Percentiles rank a stretch among this genome's conserved stretches.
phyloP scores from a whole-genome alignment of 2,329 filamentous ascomycete genomes.

The Monilinia vaccinii-corymbosi region DNA sequence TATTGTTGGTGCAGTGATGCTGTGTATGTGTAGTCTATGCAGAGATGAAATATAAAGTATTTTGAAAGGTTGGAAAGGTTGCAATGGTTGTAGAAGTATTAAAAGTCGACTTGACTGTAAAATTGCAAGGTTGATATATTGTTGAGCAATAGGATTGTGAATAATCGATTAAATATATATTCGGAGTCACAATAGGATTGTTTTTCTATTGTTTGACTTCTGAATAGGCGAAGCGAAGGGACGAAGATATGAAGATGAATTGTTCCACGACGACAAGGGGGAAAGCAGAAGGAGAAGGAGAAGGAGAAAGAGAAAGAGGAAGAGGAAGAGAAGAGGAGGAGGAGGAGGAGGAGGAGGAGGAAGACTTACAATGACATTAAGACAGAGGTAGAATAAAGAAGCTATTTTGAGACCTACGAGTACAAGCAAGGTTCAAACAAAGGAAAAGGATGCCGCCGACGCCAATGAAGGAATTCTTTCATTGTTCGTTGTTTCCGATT shows the following conservation, averaged over 20 bases:
- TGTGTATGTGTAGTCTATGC: constrained; percentile 1
- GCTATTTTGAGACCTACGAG: too few relatives aligned
- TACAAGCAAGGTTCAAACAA: too few relatives aligned
- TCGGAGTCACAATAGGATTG: constrained; percentile 6
- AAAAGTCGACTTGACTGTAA: constrained; percentile 5
- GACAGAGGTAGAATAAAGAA: too few relatives aligned
- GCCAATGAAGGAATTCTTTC: background rate
- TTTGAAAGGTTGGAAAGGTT: background rate
- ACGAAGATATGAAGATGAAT: too few relatives aligned
- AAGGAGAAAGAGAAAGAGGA: background rate
- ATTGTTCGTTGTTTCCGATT: constrained; percentile 5
- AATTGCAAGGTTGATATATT: background rate
- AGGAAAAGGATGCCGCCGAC: too few relatives aligned
- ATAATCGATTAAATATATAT: background rate
- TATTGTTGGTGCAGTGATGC: background rate
- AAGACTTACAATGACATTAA: too few relatives aligned
- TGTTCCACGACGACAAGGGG: too few relatives aligned
- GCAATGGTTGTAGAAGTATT: background rate
- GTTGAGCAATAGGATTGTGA: background rate
- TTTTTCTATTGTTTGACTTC: constrained; percentile 2
- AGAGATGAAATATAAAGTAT: background rate
- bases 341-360: background rate
- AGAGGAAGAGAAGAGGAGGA: background rate
- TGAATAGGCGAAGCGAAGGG: background rate
- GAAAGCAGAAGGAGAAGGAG: background rate